A percentile compares a stretch with the other conserved stretches of the same genome.
Conservation (phyloP, 257 asterid species). For the Solanum appendiculatum region DNA sequence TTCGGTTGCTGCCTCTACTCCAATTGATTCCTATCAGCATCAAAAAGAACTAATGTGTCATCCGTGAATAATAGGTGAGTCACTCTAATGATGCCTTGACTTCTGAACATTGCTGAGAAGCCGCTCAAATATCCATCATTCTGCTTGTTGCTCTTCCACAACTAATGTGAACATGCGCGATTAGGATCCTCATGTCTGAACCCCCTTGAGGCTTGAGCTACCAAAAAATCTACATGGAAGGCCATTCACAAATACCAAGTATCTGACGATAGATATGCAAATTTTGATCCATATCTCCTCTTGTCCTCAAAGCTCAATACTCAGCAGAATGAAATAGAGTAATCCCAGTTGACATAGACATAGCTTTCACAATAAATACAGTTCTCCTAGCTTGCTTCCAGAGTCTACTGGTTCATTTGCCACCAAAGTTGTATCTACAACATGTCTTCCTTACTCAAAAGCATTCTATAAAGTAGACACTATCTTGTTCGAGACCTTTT, state of each 20-base stretch:
- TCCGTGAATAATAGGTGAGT: not conserved
- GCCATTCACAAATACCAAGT: not conserved
- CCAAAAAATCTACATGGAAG: not conserved
- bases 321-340: not conserved
- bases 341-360: not conserved
- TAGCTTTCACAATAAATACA: not conserved
- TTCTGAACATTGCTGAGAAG: not conserved
- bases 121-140: not conserved
- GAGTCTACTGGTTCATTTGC: not conserved
- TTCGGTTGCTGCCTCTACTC: not conserved
- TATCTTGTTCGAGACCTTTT: not conserved
- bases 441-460: not conserved
- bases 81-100: not conserved
- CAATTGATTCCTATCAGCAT: not conserved
- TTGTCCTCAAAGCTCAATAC: not conserved
- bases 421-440: not conserved
- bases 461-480: not conserved
- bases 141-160: not conserved
- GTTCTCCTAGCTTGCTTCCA: not conserved
- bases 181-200: not conserved
- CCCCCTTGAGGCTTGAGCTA: not conserved
- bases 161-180: not conserved
- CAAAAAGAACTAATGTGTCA: not conserved
- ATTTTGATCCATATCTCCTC: not conserved
- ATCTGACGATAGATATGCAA: not conserved